Evolutionary conservation across 2,329 filamentous ascomycete species (phyloP), one percentile per base, ranked within the genome.

Genomic region (Claviceps purpurea): DNA sequence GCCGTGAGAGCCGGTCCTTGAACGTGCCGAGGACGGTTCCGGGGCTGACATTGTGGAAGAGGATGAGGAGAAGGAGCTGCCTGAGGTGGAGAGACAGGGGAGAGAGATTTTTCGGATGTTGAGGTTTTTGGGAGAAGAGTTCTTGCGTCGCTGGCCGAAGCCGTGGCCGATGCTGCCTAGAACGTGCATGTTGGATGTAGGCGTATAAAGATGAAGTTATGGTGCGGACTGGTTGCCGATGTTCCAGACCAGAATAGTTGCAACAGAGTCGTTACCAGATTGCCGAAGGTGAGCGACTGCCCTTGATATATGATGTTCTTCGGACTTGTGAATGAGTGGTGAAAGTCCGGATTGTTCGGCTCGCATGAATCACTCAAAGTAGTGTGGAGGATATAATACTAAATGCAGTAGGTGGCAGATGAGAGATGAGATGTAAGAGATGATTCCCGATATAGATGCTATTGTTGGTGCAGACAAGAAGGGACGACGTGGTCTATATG

Each of bases 101-200:
- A 69, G 67, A 45, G 68, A 70, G 47, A 70, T 57, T 60, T 70
- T 70, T 60, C 68, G 66, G 53, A 70, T 69, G 55, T 68, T 65
- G 24, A 70, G 63, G 50, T 69, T 63, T 47, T 65, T 62, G 38
- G 68, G 65, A 56, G 63, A 64, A 54, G 61, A 55, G 49, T 62
- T 59, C 60, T 68, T 68, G 56, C 66, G 64, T 58, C 65, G 60
- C 50, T 66, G 61, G 58, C 62, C 60, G 59, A 69, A 67, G 58
- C 66, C 61, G 56, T 64, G 62, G 54, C 61, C 53, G 26, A 54
- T 54, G 50, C 20, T 52, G 50, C 50, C 59, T 53, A 70, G 58
- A 43, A 69, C 63, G 56, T 67, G 65, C 67, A 70, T 70, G 39
- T 46, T 46, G 41, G 11, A 37, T 62, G 60, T 30, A 3, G 26